Evolutionary conservation across 495 filamentous ascomycete genomes (phyloP).

Genomic region (Penicillium odoratum): DNA sequence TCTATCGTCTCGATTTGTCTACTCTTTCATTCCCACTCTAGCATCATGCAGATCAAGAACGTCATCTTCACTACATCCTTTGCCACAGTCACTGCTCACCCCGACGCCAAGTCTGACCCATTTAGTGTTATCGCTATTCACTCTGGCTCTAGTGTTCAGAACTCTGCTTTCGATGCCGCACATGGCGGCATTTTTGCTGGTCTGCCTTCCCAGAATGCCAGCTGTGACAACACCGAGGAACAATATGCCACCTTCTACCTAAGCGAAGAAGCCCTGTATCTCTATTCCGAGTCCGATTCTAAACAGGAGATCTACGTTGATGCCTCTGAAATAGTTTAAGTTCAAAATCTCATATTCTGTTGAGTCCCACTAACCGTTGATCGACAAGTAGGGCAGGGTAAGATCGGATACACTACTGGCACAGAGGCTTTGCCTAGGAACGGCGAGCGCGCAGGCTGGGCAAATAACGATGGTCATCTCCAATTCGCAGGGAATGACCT

Average conservation of each 20-base stretch:
- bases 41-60: conserved; percentile 33
- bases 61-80: conserved; percentile 24
- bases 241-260: conserved; percentile 51
- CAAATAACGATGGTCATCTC: conserved; percentile 42
- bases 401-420: conserved; percentile 50
- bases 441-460: conserved; percentile 45
- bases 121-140: conserved; percentile 51
- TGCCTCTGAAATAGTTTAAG: conserved; percentile 52
- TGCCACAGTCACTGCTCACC: conserved; percentile 26
- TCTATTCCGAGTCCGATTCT: conserved; percentile 39
- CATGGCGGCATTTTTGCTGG: conserved; percentile 45
- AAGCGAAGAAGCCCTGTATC: conserved; percentile 44
- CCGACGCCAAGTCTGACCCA: conserved; percentile 22
- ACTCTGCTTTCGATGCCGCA: conserved; percentile 40
- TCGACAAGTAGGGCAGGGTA: conserved; percentile 42
- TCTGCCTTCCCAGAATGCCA: conserved; percentile 41
- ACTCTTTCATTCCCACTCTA: background rate
- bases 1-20: no score
- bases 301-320: conserved; percentile 53
- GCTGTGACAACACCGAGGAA: conserved; percentile 40
- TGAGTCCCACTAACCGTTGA: background rate
- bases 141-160: conserved; percentile 47
- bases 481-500: conserved; percentile 43
- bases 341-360: background rate
- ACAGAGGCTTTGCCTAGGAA: conserved; percentile 35